A percentile compares a stretch with the other conserved stretches of the same genome.
Evolutionary conservation across 495 filamentous ascomycete species (phyloP).

Genomic region (Talaromyces wortmannii): DNA sequence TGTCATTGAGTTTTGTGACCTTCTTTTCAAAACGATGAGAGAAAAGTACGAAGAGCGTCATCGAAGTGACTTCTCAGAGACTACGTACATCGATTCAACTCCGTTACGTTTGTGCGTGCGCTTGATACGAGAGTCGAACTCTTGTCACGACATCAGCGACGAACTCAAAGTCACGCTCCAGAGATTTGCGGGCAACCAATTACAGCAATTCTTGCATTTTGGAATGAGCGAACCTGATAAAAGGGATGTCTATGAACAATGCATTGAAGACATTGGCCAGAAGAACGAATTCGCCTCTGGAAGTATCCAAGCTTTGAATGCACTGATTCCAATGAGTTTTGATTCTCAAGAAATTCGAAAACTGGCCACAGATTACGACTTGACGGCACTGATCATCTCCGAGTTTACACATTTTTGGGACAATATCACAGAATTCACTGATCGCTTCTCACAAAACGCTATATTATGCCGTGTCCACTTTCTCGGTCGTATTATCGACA

Average conservation of each 20-base stretch:
- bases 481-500: slow-evolving; percentile 47
- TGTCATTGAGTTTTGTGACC: slow-evolving; percentile 40
- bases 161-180: slow-evolving; percentile 39
- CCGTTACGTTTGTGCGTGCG: slow-evolving; percentile 52
- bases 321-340: slow-evolving; percentile 40
- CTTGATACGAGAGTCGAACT: slow-evolving; percentile 58
- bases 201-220: slow-evolving; percentile 42
- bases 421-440: slow-evolving; percentile 24
- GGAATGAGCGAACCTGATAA: slow-evolving; percentile 44
- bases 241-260: slow-evolving; percentile 47
- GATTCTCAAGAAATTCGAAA: slow-evolving; percentile 41
- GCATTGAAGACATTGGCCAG: slow-evolving; percentile 51
- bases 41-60: slow-evolving; percentile 18
- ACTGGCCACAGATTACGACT: slow-evolving; percentile 45
- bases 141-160: slow-evolving; percentile 24
- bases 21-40: slow-evolving; percentile 29
- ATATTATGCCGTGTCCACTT: slow-evolving; percentile 50
- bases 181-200: slow-evolving; percentile 50
- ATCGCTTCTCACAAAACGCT: slow-evolving; percentile 27
- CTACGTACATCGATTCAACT: slow-evolving; percentile 23
- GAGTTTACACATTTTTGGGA: slow-evolving; percentile 44
- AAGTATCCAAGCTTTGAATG: slow-evolving; percentile 63
- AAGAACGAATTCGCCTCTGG: slow-evolving; percentile 52
- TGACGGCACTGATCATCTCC: slow-evolving; percentile 42
- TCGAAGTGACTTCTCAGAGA: slow-evolving; percentile 9